Base-by-base conservation (phyloP, 2,329 filamentous ascomycete genomes). In the Alternaria burnsii region DNA sequence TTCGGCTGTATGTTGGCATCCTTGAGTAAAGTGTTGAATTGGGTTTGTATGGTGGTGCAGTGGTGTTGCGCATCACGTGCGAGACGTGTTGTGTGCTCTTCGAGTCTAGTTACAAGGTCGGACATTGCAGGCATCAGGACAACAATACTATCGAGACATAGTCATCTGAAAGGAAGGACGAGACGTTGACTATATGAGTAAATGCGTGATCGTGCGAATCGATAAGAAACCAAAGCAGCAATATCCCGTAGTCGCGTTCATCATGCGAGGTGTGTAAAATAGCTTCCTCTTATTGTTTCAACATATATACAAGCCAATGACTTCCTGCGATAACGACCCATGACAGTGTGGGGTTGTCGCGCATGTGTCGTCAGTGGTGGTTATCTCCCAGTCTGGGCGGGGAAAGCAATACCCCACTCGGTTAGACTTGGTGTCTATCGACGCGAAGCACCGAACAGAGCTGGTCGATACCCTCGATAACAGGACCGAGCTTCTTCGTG, bases 341-440 rank as follows among this genome's bases (percentile, higher is more conserved):
- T 40, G 51, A 47, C 36, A 59, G 14, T 69, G 69, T 71, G 66
- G 67, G 62, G 66, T 65, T 32, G 34, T 43, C 20, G 30, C 34
- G 30, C 41, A 54, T 43, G 61, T 64, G 58, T 66, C 60, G 55
- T 70, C 58, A 59, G 61, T 63, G 51, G 41, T 60, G 44, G 48
- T 63, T 62, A 59, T 55, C 44, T 38, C 28, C 32, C 50, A 53
- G 16, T 14, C 18, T 32, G 11, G 34, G 58, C 53, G 63, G 61
- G 67, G 68, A 70, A 62, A 65, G 41, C 24, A 65, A 59, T 71
- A 66, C 69, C 69, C 68, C 59, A 62, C 63, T 65, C 43, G 61
- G 63, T 62, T 70, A 69, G 69, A 56, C 22, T 11, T 44, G 42
- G 30, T 34, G 26, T 16, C 40, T 22, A 22, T 36, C 11, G 41